Conservation (phyloP, 805 yeast species). For the Candida vaughaniae region DNA sequence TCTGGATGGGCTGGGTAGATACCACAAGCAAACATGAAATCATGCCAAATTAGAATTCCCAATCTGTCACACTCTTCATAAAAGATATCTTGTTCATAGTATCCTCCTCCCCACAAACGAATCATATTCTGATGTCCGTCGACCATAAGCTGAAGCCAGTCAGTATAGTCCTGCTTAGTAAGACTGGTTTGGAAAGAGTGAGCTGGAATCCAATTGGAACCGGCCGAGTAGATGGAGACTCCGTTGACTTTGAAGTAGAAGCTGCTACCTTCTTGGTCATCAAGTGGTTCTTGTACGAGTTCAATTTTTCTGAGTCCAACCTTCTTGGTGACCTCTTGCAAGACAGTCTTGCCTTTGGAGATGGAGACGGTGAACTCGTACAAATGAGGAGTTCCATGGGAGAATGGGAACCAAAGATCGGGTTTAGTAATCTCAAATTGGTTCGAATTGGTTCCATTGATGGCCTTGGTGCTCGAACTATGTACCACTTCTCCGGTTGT, state of each 20-base stretch:
- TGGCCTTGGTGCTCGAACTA: not conserved
- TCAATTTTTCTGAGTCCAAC: slow-evolving; percentile 44
- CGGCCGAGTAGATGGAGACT: slow-evolving; percentile 36
- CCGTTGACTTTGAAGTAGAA: slow-evolving; percentile 45
- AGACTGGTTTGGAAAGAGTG: slow-evolving; percentile 38
- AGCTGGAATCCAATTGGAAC: slow-evolving; percentile 52
- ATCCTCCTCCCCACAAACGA: slow-evolving; percentile 53
- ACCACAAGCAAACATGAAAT: slow-evolving; percentile 59
- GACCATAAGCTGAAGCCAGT: slow-evolving; percentile 33
- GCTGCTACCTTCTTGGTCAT: slow-evolving; percentile 33
- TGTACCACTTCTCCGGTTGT: slow-evolving; percentile 9
- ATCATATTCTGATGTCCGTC: slow-evolving; percentile 46
- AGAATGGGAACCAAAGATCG: slow-evolving; percentile 41
- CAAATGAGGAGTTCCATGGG: slow-evolving; percentile 35
- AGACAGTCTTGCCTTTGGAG: not conserved
- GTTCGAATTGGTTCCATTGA: slow-evolving; percentile 8
- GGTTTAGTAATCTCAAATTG: slow-evolving; percentile 23
- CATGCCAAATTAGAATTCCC: slow-evolving; percentile 54
- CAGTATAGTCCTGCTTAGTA: slow-evolving; percentile 32
- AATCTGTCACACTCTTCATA: slow-evolving; percentile 44
- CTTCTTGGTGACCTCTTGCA: slow-evolving; percentile 15
- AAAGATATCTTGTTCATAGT: slow-evolving; percentile 41
- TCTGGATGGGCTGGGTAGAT: slow-evolving; percentile 46
- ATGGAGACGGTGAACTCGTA: slow-evolving; percentile 24
- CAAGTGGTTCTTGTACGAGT: slow-evolving; percentile 33